Base-by-base conservation (phyloP, 345 rosid species). In the Orychophragmus violaceus region DNA sequence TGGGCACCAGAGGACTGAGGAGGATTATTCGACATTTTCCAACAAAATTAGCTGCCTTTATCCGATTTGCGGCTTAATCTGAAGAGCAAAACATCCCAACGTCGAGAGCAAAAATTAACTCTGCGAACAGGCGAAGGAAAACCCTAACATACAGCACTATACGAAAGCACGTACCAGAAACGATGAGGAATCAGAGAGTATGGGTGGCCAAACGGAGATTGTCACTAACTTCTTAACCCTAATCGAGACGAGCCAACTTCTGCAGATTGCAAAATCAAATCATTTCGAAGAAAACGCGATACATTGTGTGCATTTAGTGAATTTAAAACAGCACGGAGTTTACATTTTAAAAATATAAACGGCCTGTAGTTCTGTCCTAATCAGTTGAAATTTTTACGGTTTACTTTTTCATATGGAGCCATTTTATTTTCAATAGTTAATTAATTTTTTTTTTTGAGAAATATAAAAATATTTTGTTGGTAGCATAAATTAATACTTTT, bases 11-110 rank as follows among this genome's bases (percentile, higher is more conserved):
- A 79, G 36, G 87, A 74, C 42, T 80, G 95, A 23, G 86, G 75
- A 71, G 86, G 76, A 76, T 83, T 86, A 69, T 83, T 84, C 52
- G 90, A 81, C 97, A 90, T 87, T 41, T 52, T 58, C 68, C 70
- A 45, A 58, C 75, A 68, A 46, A 52, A 6, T 11, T 52, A 77
- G 54, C 41, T 65, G 18, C 72, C 5, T 11, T 71, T 68, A 49
- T 55, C 33, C 22, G 32, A 57, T 11, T 57, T 9, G 0, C n/a
- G n/a, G n/a, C n/a, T 69, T 36, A 69, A 69, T 59, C 66, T 69
- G 74, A 69, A 45, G 56, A 33, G 27, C 2, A 16, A 17, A 68
- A 23, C 13, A 53, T 17, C 41, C 22, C 37, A 65, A 65, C 39
- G 8, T 53, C 8, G 28, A 65, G 37, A 42, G 18, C 17, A 42